These are phyloP conservation scores for Stachybotrys chartarum DNA, from an alignment of 2,329 filamentous ascomycete genomes.

Conservation along the genomic window DNA sequence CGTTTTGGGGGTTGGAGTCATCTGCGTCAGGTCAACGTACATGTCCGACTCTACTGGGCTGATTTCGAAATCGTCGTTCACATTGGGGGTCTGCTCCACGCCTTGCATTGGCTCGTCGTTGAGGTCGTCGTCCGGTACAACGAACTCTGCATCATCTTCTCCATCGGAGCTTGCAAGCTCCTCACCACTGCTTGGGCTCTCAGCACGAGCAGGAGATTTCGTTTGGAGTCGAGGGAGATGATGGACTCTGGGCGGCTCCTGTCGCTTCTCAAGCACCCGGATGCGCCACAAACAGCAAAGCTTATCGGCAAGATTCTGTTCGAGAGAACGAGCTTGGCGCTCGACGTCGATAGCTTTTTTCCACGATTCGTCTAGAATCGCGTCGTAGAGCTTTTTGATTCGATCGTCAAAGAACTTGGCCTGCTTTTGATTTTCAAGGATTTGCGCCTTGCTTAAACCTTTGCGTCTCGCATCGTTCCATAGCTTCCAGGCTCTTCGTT, in stretches of 20 bases:
- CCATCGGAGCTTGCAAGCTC: conserved; percentile 40
- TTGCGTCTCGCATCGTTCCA: conserved; percentile 52
- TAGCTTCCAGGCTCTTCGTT: conserved; percentile 48
- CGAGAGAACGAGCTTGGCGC: conserved; percentile 50
- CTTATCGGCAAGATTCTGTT: conserved; percentile 57
- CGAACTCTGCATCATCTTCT: conserved; percentile 37
- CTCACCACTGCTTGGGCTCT: conserved; percentile 33
- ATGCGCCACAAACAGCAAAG: conserved; percentile 45
- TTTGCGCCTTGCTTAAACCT: conserved; percentile 26
- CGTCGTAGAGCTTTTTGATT: conserved; percentile 45
- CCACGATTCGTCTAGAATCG: conserved; percentile 49
- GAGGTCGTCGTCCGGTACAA: conserved; percentile 29
- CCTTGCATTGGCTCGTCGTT: background rate
- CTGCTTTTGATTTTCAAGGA: conserved; percentile 33
- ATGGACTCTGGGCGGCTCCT: conserved; percentile 28
- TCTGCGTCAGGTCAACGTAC: conserved; percentile 21
- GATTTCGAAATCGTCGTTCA: background rate
- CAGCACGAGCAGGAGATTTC: conserved; percentile 1
- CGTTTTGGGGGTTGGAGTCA: conserved; percentile 7
- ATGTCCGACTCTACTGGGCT: conserved; percentile 4
- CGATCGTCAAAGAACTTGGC: conserved; percentile 39
- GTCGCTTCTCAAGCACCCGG: conserved; percentile 33
- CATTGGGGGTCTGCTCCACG: background rate
- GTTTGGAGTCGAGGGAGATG: conserved; percentile 11
- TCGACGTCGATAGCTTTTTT: conserved; percentile 42